These are phyloP conservation scores for Apium graveolens DNA, from an alignment of 129 eudicot species.

Conservation along the genomic window DNA sequence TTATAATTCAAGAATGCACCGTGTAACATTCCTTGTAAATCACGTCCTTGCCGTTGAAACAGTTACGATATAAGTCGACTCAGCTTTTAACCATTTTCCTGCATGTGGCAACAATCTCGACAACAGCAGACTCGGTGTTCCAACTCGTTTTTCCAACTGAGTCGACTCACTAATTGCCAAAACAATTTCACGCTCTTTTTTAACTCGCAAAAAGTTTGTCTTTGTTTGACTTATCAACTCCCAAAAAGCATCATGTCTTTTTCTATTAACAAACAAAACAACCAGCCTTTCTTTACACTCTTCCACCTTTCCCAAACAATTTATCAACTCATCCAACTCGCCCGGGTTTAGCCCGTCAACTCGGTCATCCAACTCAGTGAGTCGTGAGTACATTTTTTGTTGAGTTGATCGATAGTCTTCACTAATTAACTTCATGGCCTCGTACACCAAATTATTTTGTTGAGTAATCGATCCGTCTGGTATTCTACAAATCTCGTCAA, in stretches of 20 bases:
- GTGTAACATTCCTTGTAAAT: background rate
- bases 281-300: conserved; percentile 32
- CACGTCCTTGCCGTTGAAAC: conserved; percentile 13
- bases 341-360: conserved; percentile 16
- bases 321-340: conserved; percentile 34
- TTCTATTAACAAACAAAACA: conserved; percentile 41
- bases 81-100: conserved; percentile 15
- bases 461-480: conserved; percentile 33
- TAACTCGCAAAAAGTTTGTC: conserved; percentile 14
- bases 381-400: conserved; percentile 25
- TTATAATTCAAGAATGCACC: background rate
- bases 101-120: conserved; percentile 19
- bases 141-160: conserved; percentile 26
- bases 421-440: conserved; percentile 46
- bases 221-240: conserved; percentile 29
- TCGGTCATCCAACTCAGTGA: conserved; percentile 29
- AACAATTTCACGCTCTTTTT: conserved; percentile 15
- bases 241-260: conserved; percentile 48
- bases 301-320: conserved; percentile 33
- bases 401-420: conserved; percentile 55
- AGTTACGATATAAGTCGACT: conserved; percentile 5
- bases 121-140: conserved; percentile 24
- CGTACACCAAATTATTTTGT: conserved; percentile 40
- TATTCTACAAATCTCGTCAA: conserved; percentile 41
- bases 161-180: conserved; percentile 20